Conservation (phyloP, 140 eudicot genomes). For the Senecio squalidus region DNA sequence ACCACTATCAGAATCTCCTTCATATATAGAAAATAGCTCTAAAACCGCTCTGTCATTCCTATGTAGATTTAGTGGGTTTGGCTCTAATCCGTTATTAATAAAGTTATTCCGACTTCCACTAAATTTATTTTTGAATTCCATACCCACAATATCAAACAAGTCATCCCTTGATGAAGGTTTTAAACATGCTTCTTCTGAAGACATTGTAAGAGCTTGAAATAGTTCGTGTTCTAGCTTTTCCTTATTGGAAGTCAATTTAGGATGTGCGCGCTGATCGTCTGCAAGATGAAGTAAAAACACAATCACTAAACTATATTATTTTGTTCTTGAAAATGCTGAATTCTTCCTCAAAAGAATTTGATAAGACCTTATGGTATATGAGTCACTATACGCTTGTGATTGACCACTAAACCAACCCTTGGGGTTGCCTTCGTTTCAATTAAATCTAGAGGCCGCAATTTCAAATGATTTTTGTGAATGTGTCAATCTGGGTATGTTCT, state of each 20-base stretch:
- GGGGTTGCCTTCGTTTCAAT: too few species aligned
- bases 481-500: too few species aligned
- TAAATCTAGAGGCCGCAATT: too few species aligned
- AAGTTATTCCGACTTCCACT: slow-evolving; percentile 29
- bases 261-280: slow-evolving; percentile 25
- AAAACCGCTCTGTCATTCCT: slow-evolving; percentile 17
- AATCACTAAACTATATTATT: too few species aligned
- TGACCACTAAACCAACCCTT: too few species aligned
- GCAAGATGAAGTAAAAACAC: slow-evolving; percentile 23
- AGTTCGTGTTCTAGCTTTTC: slow-evolving; percentile 25
- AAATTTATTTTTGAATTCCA: slow-evolving; percentile 44
- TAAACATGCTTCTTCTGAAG: slow-evolving; percentile 36
- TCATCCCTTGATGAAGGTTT: slow-evolving; percentile 57
- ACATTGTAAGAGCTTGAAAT: slow-evolving; percentile 31
- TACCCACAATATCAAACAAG: slow-evolving; percentile 79
- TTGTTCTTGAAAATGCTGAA: too few species aligned
- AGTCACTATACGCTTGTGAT: too few species aligned
- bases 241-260: slow-evolving; percentile 14
- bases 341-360: too few species aligned
- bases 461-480: too few species aligned
- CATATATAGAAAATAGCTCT: slow-evolving; percentile 34
- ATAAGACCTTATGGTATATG: too few species aligned
- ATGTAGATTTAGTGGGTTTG: slow-evolving; percentile 10
- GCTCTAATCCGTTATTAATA: slow-evolving; percentile 18
- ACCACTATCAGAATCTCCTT: slow-evolving; percentile 57